These are phyloP conservation scores for Xylaria polymorpha DNA, from an alignment of 2,329 filamentous ascomycete species.

Conservation along the genomic window DNA sequence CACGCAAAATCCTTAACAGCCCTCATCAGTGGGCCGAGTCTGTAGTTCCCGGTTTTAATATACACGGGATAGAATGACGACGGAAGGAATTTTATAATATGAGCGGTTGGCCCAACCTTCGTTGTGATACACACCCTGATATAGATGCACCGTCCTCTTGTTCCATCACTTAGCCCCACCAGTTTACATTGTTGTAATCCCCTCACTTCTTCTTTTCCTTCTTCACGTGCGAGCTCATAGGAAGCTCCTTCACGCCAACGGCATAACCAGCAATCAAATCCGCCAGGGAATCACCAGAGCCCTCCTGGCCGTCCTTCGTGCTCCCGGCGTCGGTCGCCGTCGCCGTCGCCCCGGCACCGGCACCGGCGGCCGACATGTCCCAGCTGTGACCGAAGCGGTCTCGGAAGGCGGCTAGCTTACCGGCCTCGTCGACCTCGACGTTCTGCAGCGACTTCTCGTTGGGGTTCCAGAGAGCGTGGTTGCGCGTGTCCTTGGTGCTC, in stretches of 20 bases:
- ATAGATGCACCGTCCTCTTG: slow-evolving; percentile 5
- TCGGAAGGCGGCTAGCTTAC: slow-evolving; percentile 86
- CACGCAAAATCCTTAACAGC: slow-evolving; percentile 21
- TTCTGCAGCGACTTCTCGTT: slow-evolving; percentile 82
- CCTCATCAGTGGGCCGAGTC: slow-evolving; percentile 9
- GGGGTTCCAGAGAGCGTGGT: slow-evolving; percentile 92
- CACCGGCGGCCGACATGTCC: slow-evolving; percentile 68
- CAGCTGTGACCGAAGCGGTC: slow-evolving; percentile 84
- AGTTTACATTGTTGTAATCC: not conserved
- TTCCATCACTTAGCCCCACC: not conserved
- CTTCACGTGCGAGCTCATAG: slow-evolving; percentile 48
- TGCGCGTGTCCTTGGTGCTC: slow-evolving; percentile 83
- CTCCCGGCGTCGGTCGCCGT: slow-evolving; percentile 46
- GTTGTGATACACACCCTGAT: not conserved
- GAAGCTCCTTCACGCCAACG: slow-evolving; percentile 41
- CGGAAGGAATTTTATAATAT: slow-evolving; percentile 8
- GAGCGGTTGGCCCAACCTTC: slow-evolving; percentile 17
- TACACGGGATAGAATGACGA: slow-evolving; percentile 22
- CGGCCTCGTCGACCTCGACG: slow-evolving; percentile 95
- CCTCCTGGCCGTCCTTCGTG: slow-evolving; percentile 36
- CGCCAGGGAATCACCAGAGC: slow-evolving; percentile 54
- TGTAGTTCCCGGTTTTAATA: slow-evolving; percentile 14
- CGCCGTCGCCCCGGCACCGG: slow-evolving; percentile 39
- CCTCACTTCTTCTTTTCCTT: slow-evolving; percentile 59
- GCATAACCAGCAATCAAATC: slow-evolving; percentile 65